A percentile compares a stretch with the other conserved stretches of the same genome.
Evolutionary conservation across 1,284 basidiomycete genomes (phyloP).

Genomic region (Malassezia sympodialis): DNA sequence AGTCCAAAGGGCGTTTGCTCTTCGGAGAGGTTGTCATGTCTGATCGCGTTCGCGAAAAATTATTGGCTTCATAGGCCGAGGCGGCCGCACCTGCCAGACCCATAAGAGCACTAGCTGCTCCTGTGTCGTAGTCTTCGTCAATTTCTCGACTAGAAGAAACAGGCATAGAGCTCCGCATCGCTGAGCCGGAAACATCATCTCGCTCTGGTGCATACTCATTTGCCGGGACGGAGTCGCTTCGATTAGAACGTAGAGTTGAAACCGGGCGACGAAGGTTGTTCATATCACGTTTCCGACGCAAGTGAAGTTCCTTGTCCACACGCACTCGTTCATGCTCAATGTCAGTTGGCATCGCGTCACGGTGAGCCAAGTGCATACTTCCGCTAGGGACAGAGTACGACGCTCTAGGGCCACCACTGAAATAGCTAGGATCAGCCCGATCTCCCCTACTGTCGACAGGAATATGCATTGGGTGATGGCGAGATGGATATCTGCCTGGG

Average conservation of each 20-base stretch:
- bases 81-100: constrained; percentile 43
- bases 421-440: background rate
- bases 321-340: background rate
- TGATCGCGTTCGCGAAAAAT: background rate
- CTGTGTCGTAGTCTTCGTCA: constrained; percentile 45
- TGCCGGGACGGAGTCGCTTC: background rate
- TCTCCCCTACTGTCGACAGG: background rate
- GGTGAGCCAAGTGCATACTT: background rate
- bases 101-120: constrained; percentile 45
- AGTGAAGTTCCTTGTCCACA: background rate
- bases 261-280: background rate
- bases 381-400: background rate
- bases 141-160: constrained; percentile 23
- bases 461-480: background rate
- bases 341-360: background rate
- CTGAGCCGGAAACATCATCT: background rate
- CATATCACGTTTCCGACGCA: constrained; percentile 3
- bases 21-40: background rate
- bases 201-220: background rate
- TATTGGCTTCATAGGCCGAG: constrained; percentile 16
- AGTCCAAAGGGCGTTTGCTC: background rate
- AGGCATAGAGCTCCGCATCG: background rate
- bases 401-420: background rate
- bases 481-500: background rate
- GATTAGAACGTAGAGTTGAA: background rate